Evolutionary conservation across 169 alveolate species (phyloP).

Genomic region (Plasmodium gonderi): DNA sequence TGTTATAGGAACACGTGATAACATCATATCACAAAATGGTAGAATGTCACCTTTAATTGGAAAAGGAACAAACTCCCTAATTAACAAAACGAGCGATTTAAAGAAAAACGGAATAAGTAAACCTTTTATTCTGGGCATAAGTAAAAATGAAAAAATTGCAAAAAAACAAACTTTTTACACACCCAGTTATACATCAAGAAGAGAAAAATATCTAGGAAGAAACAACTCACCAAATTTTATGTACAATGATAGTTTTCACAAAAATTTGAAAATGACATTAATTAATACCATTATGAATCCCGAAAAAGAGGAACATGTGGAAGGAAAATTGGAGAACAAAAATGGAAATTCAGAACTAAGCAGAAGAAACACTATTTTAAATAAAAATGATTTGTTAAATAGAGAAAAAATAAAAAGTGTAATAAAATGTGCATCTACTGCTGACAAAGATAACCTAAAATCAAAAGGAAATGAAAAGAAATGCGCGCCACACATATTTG

Average conservation of each 20-base stretch:
- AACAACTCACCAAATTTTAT: not conserved
- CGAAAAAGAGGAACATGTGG: not conserved
- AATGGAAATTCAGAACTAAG: not conserved
- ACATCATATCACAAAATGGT: too few relatives aligned
- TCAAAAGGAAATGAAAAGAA: not conserved
- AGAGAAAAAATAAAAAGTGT: constrained; percentile 8
- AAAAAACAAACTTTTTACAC: not conserved
- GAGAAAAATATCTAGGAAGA: not conserved
- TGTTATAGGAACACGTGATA: too few relatives aligned
- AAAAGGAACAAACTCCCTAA: not conserved
- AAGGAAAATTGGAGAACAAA: not conserved
- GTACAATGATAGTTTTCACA: constrained; percentile 36
- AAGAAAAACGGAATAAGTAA: not conserved
- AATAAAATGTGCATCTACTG: not conserved
- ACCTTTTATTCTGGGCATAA: not conserved
- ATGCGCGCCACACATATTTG: not conserved
- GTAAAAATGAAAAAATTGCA: constrained; percentile 20
- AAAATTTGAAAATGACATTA: constrained; percentile 37
- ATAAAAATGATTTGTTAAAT: constrained; percentile 14
- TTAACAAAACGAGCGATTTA: not conserved
- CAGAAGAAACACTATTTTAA: not conserved
- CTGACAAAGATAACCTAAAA: not conserved
- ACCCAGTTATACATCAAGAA: constrained; percentile 4
- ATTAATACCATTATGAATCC: constrained; percentile 64
- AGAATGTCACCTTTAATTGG: not conserved